Evolutionary conservation across 768 basidiomycete genomes (phyloP), one percentile per base, ranked within the genome.

Genomic region (Russula sp.): DNA sequence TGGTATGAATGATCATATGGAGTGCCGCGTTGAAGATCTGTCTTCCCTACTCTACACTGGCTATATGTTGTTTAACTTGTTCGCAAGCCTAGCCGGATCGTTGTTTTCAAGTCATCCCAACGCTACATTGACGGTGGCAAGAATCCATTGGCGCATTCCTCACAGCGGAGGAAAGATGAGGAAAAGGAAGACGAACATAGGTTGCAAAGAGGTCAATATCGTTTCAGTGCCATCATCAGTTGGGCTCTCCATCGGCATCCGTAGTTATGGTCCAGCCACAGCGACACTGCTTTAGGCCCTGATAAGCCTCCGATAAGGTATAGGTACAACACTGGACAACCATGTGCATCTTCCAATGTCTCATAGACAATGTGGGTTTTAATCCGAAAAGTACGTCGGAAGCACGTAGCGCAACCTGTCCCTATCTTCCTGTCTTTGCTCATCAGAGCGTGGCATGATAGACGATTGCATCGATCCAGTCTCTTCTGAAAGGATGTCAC

Each of bases 391-490:
- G 72, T 94, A 93, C 42, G 83, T 78, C 0, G 93, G 92, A 5
- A 95, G 77, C 66, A 97, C 77, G 74, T 77, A 95, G 34, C 80
- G 78, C 48, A 96, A 77, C 73, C 85, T 92, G 74, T 81, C 72
- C 61, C 79, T 75, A 67, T 91, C 86, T 65, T 83, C 85, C 4
- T 76, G 75, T 29, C 77, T 81, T 69, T 81, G 81, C 55, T 77
- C 72, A 48, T 73, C 79, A 0, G 82, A 77, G 41, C 77, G 76
- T 10, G 90, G 90, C 85, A 96, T 89, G 73, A 95, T 88, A 42
- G 88, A 83, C 70, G 81, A 88, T 66, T 83, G 78, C 95, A 97
- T 97, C n/a, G 77, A 79, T 10, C 93, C 95, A 16, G 75, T 79
- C 68, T 90, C 88, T 58, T 88, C 83, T 5, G 80, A 77, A 59